These are phyloP conservation scores for Allomyces arbusculus DNA, from an alignment of 192 early-diverging fungal genomes.

Conservation along the genomic window DNA sequence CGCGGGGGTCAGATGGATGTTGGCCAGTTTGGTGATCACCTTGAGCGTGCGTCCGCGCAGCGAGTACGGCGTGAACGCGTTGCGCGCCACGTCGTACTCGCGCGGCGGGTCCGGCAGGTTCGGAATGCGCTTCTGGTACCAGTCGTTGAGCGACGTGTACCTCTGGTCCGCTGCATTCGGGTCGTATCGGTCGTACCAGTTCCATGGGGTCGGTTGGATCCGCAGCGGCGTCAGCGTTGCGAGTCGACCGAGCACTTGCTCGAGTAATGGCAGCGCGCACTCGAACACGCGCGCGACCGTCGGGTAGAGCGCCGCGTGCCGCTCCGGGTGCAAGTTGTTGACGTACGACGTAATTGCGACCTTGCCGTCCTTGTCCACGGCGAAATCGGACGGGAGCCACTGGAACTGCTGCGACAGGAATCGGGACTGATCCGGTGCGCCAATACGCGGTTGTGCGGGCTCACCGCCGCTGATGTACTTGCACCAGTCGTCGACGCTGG, in stretches of 20 bases:
- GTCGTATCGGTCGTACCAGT: constrained; percentile 3
- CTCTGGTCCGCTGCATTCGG: constrained; percentile 5
- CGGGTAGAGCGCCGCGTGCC: constrained; percentile 25
- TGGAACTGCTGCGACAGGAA: constrained; percentile 13
- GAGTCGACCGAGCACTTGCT: constrained; percentile 15
- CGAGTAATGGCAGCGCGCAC: constrained; percentile 41
- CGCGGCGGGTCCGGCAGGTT: background rate
- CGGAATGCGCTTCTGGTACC: constrained; percentile 16
- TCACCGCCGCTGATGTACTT: background rate
- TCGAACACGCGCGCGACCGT: constrained; percentile 26
- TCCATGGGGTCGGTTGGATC: constrained; percentile 10
- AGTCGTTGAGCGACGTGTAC: constrained; percentile 9
- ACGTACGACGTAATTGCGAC: constrained; percentile 37
- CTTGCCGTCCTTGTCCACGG: constrained; percentile 22
- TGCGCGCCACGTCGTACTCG: background rate
- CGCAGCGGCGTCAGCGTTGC: constrained; percentile 6
- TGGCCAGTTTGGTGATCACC: constrained; percentile 51
- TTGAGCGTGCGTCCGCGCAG: constrained; percentile 21
- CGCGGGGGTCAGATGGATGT: constrained; percentile 42
- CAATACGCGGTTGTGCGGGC: background rate
- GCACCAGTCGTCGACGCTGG: constrained; percentile 4
- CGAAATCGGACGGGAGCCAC: constrained; percentile 50
- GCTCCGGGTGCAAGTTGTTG: constrained; percentile 47
- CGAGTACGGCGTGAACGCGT: constrained; percentile 7
- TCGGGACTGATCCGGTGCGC: background rate